phyloP scores from a whole-genome alignment of 495 filamentous ascomycete genomes.

The Talaromyces nanjingensis region DNA sequence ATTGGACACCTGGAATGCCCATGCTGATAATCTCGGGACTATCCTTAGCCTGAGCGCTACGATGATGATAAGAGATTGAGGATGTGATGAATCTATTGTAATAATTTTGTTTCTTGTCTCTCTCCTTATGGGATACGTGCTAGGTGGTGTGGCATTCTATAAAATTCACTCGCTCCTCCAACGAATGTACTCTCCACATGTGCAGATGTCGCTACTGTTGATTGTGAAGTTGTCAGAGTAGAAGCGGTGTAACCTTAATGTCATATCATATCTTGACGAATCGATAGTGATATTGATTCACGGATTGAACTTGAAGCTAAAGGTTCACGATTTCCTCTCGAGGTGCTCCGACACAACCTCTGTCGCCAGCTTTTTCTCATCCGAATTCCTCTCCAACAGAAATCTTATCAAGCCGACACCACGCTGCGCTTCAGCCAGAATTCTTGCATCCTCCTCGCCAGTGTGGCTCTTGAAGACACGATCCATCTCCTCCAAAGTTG shows the following conservation, averaged over 20 bases:
- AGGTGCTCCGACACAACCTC: background rate
- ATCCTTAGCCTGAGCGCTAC: background rate
- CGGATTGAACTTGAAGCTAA: no score
- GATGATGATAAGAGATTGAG: background rate
- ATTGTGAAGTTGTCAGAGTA: no score
- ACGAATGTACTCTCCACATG: no score
- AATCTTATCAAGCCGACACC: background rate
- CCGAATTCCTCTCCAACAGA: background rate
- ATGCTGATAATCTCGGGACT: background rate
- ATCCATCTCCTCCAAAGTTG: background rate
- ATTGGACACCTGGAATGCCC: background rate
- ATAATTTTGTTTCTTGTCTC: no score
- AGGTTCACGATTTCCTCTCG: background rate
- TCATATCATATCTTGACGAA: no score
- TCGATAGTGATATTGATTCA: no score
- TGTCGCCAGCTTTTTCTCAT: background rate
- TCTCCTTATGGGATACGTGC: no score
- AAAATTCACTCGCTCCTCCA: no score
- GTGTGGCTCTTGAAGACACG: background rate
- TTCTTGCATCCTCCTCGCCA: background rate
- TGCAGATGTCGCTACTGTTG: no score
- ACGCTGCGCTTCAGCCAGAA: background rate
- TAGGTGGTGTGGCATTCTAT: no score
- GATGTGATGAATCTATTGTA: conserved; percentile 13
- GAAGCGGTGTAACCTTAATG: no score